A percentile compares a stretch with the other conserved stretches of the same genome.
phyloP scores from a whole-genome alignment of 192 early-diverging fungal genomes.

The Dimargaris xerosporica region DNA sequence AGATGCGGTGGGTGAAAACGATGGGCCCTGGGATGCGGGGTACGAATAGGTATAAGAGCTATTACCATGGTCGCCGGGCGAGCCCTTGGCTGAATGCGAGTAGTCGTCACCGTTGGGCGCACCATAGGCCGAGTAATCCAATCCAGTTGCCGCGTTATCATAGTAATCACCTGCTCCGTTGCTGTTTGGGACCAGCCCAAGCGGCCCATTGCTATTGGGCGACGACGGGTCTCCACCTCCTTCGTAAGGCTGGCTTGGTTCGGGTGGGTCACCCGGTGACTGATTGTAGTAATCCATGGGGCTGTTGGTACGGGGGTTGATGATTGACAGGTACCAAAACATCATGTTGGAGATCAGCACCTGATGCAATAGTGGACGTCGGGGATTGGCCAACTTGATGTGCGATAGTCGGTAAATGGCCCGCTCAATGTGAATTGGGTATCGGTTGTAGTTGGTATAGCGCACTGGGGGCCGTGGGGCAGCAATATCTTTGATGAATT shows the following conservation, averaged over 20 bases:
- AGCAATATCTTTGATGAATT: not conserved
- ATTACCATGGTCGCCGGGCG: no score
- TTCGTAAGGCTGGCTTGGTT: conserved; percentile 14
- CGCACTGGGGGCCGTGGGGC: not conserved
- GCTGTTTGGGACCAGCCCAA: not conserved
- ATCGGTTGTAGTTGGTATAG: conserved; percentile 18
- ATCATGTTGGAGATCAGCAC: conserved; percentile 66
- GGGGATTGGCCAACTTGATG: conserved; percentile 58
- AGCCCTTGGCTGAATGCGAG: no score
- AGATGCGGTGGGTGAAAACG: conserved; percentile 17
- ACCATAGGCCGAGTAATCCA: no score
- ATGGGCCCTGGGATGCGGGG: conserved; percentile 14
- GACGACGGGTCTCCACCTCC: conserved; percentile 12
- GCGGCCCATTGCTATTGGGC: conserved; percentile 8
- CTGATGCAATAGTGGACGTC: conserved; percentile 55
- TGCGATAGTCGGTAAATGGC: conserved; percentile 59
- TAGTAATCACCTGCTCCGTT: not conserved
- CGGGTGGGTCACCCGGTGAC: not conserved
- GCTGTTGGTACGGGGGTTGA: conserved; percentile 33
- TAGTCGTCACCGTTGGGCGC: no score
- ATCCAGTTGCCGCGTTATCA: no score
- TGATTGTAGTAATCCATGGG: conserved; percentile 11
- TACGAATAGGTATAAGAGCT: no score
- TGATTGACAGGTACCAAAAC: conserved; percentile 66
- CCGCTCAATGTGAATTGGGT: conserved; percentile 63